Evolutionary conservation across 1,284 basidiomycete genomes (phyloP).

Genomic region (Apiotrichum siamense): DNA sequence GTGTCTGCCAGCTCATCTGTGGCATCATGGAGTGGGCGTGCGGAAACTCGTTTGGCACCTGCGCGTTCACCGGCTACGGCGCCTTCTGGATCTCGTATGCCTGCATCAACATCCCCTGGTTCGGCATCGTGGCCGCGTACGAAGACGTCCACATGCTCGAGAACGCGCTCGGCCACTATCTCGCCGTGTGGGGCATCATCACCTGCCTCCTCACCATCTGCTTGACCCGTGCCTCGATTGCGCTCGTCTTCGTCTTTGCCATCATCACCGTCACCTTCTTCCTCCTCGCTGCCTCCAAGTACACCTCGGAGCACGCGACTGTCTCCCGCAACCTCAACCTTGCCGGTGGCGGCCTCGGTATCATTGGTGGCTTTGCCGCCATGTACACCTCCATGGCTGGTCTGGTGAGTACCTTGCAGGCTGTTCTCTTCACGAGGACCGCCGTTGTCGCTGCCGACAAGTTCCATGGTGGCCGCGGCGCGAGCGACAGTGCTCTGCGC

Average conservation of each 20-base stretch:
- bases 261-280: conserved; percentile 58
- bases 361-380: conserved; percentile 37
- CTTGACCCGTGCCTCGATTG: conserved; percentile 8
- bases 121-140: conserved; percentile 51
- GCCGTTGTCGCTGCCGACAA: too few species aligned
- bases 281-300: conserved; percentile 41
- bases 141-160: conserved; percentile 49
- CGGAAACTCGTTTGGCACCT: conserved; percentile 57
- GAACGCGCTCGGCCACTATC: conserved; percentile 48
- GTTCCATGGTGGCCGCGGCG: too few species aligned
- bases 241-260: conserved; percentile 55
- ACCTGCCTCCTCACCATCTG: conserved; percentile 6
- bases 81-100: conserved; percentile 54
- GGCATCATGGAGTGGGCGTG: conserved; percentile 62
- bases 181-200: conserved; percentile 42
- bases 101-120: conserved; percentile 35
- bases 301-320: conserved; percentile 20
- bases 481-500: background rate
- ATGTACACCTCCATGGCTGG: conserved; percentile 51
- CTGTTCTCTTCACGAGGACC: too few species aligned
- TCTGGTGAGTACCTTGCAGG: conserved; percentile 22
- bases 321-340: conserved; percentile 41
- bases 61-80: conserved; percentile 75
- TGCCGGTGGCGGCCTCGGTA: conserved; percentile 68
- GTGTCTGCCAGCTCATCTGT: conserved; percentile 61